Percentiles rank a stretch among this genome's conserved stretches.
These are phyloP conservation scores for Cladophialophora chaetospira DNA, from an alignment of 2,329 filamentous ascomycete species.

Conservation along the genomic window DNA sequence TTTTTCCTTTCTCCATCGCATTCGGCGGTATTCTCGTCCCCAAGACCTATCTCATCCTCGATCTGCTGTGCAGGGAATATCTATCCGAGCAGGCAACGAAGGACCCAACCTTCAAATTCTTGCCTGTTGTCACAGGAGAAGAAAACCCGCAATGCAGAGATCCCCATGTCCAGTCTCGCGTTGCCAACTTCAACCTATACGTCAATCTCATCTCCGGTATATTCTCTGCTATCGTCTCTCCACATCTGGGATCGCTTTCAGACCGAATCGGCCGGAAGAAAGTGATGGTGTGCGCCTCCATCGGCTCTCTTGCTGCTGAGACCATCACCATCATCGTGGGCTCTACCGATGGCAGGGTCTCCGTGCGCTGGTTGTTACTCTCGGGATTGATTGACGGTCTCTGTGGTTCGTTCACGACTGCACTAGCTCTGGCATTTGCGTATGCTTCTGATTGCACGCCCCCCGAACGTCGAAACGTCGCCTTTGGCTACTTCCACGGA, in stretches of 20 bases:
- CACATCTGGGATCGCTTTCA: conserved; percentile 80
- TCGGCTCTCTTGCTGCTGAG: conserved; percentile 75
- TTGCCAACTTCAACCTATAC: conserved; percentile 76
- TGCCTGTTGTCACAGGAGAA: conserved; percentile 66
- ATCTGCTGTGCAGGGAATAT: conserved; percentile 81
- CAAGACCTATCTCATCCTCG: conserved; percentile 81
- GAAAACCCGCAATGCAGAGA: conserved; percentile 79
- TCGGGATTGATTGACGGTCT: conserved; percentile 79
- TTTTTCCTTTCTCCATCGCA: conserved; percentile 78
- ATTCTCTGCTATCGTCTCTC: conserved; percentile 77
- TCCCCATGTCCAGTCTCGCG: conserved; percentile 73
- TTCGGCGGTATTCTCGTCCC: conserved; percentile 86
- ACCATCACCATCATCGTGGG: conserved; percentile 76
- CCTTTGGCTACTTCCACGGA: conserved; percentile 87
- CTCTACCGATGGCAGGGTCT: conserved; percentile 69
- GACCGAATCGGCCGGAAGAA: conserved; percentile 81
- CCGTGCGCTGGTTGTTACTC: conserved; percentile 77
- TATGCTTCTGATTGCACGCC: conserved; percentile 89
- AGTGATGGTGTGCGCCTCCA: conserved; percentile 71
- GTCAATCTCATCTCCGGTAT: conserved; percentile 73
- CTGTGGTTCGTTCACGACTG: conserved; percentile 83
- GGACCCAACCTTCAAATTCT: conserved; percentile 62
- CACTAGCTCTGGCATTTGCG: conserved; percentile 75
- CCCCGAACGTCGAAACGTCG: conserved; percentile 75
- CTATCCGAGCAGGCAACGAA: conserved; percentile 65